phyloP scores from a whole-genome alignment of 2,329 filamentous ascomycete species.

The Talaromyces sp. region DNA sequence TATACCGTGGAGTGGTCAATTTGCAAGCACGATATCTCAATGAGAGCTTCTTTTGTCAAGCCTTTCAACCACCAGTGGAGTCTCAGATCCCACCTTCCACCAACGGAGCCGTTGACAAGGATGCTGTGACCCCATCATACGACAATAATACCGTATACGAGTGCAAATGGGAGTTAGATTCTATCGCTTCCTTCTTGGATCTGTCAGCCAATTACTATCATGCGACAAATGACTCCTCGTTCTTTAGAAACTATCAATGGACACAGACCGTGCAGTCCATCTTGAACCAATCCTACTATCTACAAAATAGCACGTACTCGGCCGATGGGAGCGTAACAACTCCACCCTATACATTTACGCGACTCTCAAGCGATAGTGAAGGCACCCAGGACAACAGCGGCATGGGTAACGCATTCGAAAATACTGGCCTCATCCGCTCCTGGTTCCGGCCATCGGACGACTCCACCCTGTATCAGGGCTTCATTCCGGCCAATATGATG shows the following conservation, averaged over 20 bases:
- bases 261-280: neutral
- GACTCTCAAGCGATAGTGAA: neutral
- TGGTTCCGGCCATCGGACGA: neutral
- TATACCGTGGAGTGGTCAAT: neutral
- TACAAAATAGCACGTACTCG: neutral
- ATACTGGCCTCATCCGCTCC: neutral
- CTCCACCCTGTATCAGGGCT: neutral
- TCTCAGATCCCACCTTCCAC: neutral
- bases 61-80: neutral
- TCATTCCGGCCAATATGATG: constrained; percentile 2
- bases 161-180: constrained; percentile 1
- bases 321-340: neutral
- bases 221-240: neutral
- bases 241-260: neutral
- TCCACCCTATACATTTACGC: neutral
- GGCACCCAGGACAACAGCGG: neutral
- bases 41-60: neutral
- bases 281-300: neutral
- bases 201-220: neutral
- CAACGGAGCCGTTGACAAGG: neutral
- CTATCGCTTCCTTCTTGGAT: neutral
- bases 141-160: neutral
- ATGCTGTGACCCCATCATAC: neutral
- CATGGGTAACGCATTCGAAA: neutral
- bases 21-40: neutral